Evolutionary conservation across 2,329 filamentous ascomycete genomes (phyloP).

Genomic region (Chaetomium strumarium): DNA sequence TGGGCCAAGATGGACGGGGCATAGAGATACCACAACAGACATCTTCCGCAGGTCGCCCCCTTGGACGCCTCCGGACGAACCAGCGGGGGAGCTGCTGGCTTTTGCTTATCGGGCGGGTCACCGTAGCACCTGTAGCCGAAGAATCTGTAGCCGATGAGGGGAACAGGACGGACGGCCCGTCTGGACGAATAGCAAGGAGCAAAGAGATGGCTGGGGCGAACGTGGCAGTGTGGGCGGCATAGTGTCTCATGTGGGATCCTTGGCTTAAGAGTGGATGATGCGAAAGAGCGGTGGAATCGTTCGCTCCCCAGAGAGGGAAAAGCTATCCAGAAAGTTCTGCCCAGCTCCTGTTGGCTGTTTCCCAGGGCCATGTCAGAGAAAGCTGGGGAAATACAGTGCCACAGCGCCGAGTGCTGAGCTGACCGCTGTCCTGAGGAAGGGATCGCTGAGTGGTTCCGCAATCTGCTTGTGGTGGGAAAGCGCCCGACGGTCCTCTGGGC

Average conservation of each 20-base stretch:
- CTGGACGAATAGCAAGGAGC: constrained; percentile 8
- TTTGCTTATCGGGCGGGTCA: constrained; percentile 7
- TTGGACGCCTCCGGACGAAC: background rate
- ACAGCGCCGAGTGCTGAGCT: background rate
- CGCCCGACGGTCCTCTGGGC: too few relatives aligned
- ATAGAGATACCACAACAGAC: background rate
- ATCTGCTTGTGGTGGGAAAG: background rate
- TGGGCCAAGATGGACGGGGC: background rate
- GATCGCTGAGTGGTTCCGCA: background rate
- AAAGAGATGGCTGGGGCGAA: background rate
- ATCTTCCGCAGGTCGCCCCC: background rate
- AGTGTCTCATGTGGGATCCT: constrained; percentile 4
- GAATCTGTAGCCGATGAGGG: constrained; percentile 5
- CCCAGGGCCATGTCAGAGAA: background rate
- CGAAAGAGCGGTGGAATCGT: background rate
- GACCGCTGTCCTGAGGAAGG: background rate
- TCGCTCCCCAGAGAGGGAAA: background rate
- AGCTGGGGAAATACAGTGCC: background rate
- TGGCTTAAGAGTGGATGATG: background rate
- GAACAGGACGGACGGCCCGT: background rate
- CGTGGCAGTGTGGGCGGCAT: constrained; percentile 5
- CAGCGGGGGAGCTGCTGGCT: background rate
- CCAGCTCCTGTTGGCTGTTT: background rate
- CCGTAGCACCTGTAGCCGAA: constrained; percentile 9
- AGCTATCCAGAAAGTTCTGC: background rate